Evolutionary conservation across 148 eudicot genomes (phyloP).

Genomic region (Chenopodium album): DNA sequence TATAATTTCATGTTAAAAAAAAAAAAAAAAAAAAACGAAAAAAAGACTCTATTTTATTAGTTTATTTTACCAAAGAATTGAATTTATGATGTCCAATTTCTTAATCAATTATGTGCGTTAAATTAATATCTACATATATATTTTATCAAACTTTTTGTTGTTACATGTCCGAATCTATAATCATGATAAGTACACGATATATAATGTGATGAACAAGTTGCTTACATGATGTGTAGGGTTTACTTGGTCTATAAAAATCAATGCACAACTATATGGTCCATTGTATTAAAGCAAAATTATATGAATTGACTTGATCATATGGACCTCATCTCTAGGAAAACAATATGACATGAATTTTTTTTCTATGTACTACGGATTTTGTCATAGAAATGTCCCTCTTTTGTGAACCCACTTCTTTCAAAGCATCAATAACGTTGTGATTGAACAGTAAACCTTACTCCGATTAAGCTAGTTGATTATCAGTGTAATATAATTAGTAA

Average conservation of each 20-base stretch:
- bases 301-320: neutral
- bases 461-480: neutral
- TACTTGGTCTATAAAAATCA: too few relatives aligned
- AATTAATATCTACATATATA: too few relatives aligned
- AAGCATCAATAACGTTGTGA: too few relatives aligned
- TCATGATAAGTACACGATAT: neutral
- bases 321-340: neutral
- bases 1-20: too few relatives aligned
- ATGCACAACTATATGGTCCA: neutral
- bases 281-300: neutral
- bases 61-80: too few relatives aligned
- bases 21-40: too few relatives aligned
- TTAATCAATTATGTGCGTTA: too few relatives aligned
- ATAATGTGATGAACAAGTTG: neutral
- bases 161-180: neutral
- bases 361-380: neutral
- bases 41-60: too few relatives aligned
- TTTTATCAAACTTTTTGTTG: too few relatives aligned
- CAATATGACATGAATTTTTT: neutral
- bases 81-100: too few relatives aligned
- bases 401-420: too few relatives aligned
- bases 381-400: neutral
- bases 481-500: too few relatives aligned
- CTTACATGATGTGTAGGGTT: neutral
- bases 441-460: neutral